A percentile compares a stretch with the other conserved stretches of the same genome.
Conservation (phyloP, 2,329 filamentous ascomycete species). For the Beauveria asiatica region DNA sequence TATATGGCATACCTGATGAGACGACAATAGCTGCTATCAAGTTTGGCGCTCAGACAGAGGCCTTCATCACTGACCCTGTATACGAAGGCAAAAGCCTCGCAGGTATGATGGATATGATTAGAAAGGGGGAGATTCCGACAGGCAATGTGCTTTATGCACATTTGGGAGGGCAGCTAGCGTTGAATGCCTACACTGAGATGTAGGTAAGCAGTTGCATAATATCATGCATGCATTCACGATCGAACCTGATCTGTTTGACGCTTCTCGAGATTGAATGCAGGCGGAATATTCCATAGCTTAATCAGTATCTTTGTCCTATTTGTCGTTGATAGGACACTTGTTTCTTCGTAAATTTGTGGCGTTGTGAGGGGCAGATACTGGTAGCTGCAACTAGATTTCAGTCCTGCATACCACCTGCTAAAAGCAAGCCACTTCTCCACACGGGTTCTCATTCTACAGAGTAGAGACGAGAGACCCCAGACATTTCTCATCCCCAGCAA, state of each 20-base stretch:
- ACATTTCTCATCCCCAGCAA: too few species aligned
- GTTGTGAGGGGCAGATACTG: background rate
- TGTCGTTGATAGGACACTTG: background rate
- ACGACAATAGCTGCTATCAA: conserved; percentile 59
- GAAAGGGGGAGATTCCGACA: conserved; percentile 49
- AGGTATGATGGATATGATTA: conserved; percentile 61
- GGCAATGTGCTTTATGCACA: conserved; percentile 67
- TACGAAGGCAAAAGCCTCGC: conserved; percentile 71
- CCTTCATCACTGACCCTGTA: conserved; percentile 66
- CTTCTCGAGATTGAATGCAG: too few species aligned
- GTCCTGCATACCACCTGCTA: background rate
- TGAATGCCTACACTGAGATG: conserved; percentile 53
- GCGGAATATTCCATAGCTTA: background rate
- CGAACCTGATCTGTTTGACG: background rate
- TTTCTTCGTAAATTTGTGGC: background rate
- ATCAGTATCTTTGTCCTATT: too few species aligned
- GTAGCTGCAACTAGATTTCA: background rate
- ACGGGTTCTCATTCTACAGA: background rate
- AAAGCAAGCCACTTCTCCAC: background rate
- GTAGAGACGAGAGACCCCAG: too few species aligned
- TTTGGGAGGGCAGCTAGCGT: conserved; percentile 59
- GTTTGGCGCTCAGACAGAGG: conserved; percentile 60
- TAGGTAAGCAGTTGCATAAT: background rate
- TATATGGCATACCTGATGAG: conserved; percentile 59
- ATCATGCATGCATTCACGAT: background rate